phyloP scores from a whole-genome alignment of 2,329 filamentous ascomycete genomes.

The Xenosphaeropsis pyriputrescens region DNA sequence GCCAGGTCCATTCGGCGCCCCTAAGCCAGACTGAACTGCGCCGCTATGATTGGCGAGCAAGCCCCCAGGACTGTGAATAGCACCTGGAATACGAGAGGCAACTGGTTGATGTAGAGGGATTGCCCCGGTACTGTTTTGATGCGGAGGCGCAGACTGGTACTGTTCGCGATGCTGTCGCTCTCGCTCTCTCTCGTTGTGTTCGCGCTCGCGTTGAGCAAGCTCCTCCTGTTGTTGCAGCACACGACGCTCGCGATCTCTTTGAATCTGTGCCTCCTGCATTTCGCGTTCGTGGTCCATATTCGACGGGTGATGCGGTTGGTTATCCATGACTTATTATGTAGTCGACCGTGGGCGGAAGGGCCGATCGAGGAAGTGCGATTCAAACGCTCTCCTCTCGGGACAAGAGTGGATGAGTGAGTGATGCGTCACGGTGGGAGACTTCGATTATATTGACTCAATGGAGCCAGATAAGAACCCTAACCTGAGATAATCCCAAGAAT shows the following conservation, averaged over 20 bases:
- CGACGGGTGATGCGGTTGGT: slow-evolving; percentile 14
- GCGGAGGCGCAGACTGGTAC: slow-evolving; percentile 51
- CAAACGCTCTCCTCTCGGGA: no score
- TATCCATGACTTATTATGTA: slow-evolving; percentile 12
- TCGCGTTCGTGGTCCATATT: slow-evolving; percentile 25
- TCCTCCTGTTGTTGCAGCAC: slow-evolving; percentile 37
- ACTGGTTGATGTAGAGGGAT: slow-evolving; percentile 92
- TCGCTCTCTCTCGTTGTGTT: slow-evolving; percentile 38
- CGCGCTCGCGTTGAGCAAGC: slow-evolving; percentile 29
- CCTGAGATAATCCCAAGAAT: no score
- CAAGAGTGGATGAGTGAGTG: no score
- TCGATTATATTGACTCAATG: no score
- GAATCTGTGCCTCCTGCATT: slow-evolving; percentile 24
- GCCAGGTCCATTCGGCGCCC: slow-evolving; percentile 18
- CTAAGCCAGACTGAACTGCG: slow-evolving; percentile 31
- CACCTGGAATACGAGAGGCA: slow-evolving; percentile 62
- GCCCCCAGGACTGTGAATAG: slow-evolving; percentile 86
- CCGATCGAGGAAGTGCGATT: no score
- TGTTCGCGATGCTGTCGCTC: slow-evolving; percentile 49
- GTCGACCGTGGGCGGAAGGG: no score
- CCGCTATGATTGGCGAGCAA: slow-evolving; percentile 62
- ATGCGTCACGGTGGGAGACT: no score
- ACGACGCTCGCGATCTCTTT: slow-evolving; percentile 39
- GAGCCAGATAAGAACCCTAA: no score
- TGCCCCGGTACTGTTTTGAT: slow-evolving; percentile 77